phyloP scores from a whole-genome alignment of 2,329 filamentous ascomycete species.

The Alternaria arbusti region DNA sequence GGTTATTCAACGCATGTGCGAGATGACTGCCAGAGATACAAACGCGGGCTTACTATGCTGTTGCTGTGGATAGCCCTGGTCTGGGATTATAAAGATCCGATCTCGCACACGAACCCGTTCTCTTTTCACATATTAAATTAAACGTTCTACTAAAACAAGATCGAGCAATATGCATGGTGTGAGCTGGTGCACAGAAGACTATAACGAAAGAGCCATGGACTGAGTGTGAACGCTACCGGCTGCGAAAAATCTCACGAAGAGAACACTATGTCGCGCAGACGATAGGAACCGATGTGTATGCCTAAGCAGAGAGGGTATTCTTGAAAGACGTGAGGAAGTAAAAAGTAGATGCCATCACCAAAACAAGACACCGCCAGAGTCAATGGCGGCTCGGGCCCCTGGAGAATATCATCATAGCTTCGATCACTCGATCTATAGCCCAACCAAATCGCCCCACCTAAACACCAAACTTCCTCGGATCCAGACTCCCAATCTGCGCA shows the following conservation, averaged over 20 bases:
- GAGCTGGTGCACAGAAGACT: no score
- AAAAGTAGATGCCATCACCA: neutral
- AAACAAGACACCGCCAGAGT: neutral
- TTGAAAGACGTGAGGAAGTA: neutral
- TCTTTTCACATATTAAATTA: neutral
- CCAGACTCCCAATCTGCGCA: slow-evolving; percentile 51
- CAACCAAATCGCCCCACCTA: neutral
- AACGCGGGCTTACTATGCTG: no score
- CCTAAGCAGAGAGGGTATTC: no score
- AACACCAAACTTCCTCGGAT: slow-evolving; percentile 46
- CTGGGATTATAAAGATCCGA: neutral
- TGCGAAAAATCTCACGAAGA: neutral
- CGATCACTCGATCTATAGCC: neutral
- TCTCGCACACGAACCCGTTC: neutral
- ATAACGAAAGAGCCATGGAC: neutral
- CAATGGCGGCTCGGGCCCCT: accelerated
- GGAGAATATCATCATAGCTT: neutral
- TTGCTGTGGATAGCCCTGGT: neutral
- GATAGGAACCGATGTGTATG: no score
- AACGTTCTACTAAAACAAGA: neutral
- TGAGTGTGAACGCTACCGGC: neutral
- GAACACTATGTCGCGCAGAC: neutral
- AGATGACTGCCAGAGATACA: neutral
- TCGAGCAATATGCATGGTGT: neutral
- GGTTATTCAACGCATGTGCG: neutral